Percentiles rank a stretch among this genome's conserved stretches.
Conservation (phyloP, 495 filamentous ascomycete species). For the Podospora appendiculata region DNA sequence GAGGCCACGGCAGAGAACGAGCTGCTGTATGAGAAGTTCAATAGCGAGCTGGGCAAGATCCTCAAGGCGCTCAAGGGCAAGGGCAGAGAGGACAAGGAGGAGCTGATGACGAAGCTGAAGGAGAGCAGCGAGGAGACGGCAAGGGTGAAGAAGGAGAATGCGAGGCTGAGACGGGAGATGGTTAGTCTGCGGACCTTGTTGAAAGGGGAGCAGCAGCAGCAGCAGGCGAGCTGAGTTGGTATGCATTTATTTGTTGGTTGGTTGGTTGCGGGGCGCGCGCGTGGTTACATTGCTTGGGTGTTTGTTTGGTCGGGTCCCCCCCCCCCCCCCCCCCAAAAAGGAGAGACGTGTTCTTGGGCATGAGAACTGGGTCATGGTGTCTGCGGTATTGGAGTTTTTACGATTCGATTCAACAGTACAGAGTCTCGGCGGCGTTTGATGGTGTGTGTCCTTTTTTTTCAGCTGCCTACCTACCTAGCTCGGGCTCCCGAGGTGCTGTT, state of each 20-base stretch:
- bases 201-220: slow-evolving; percentile 21
- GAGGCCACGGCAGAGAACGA: slow-evolving; percentile 90
- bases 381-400: too few relatives aligned
- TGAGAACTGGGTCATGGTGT: too few relatives aligned
- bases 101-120: slow-evolving; percentile 60
- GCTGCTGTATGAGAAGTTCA: slow-evolving; percentile 87
- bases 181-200: slow-evolving; percentile 39
- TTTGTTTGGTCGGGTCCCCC: too few relatives aligned
- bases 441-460: too few relatives aligned
- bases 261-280: neutral
- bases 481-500: too few relatives aligned
- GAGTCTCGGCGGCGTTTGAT: too few relatives aligned
- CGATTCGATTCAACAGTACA: too few relatives aligned
- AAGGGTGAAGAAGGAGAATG: slow-evolving; percentile 73
- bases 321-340: too few relatives aligned
- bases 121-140: slow-evolving; percentile 61
- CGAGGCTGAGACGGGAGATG: slow-evolving; percentile 44
- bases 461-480: too few relatives aligned
- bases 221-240: neutral
- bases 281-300: neutral
- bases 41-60: slow-evolving; percentile 79
- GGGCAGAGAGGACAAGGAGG: slow-evolving; percentile 54
- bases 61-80: slow-evolving; percentile 62
- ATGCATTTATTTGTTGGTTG: neutral
- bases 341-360: too few relatives aligned